These are phyloP conservation scores for Conringia planisiliqua DNA, from an alignment of 345 rosid species.

Conservation along the genomic window DNA sequence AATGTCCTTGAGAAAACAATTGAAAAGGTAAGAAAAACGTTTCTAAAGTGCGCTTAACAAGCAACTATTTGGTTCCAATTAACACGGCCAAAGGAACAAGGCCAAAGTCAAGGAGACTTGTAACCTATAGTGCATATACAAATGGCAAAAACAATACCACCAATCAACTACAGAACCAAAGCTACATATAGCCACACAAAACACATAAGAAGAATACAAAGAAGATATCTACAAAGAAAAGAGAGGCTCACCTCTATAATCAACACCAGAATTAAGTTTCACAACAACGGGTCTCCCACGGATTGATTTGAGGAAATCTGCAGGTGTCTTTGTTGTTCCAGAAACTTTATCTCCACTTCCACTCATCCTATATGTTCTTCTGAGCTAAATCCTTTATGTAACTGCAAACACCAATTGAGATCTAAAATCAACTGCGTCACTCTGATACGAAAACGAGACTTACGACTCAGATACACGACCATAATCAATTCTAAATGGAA, in stretches of 20 bases:
- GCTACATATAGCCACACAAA: background rate
- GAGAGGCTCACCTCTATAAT: constrained; percentile 63
- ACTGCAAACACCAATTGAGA: constrained; percentile 4
- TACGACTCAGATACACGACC: background rate
- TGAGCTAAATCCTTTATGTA: background rate
- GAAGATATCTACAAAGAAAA: background rate
- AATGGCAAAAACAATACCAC: background rate
- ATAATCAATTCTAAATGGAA: background rate
- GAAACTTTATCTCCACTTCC: constrained; percentile 55
- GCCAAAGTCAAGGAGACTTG: background rate
- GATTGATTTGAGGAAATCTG: constrained; percentile 90
- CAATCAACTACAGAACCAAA: background rate
- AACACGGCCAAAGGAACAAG: constrained; percentile 1
- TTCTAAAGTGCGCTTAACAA: background rate
- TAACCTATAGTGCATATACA: background rate
- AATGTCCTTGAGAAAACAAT: background rate
- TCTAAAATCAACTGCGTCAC: constrained; percentile 11
- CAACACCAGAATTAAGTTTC: constrained; percentile 89
- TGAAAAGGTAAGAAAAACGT: background rate
- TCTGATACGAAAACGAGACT: background rate
- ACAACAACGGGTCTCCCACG: constrained; percentile 95
- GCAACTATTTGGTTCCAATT: background rate
- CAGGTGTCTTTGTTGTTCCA: constrained; percentile 59
- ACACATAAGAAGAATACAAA: background rate
- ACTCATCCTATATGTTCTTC: constrained; percentile 47